Percentiles rank a stretch among this genome's conserved stretches.
These are phyloP conservation scores for Shiraia bambusicola DNA, from an alignment of 2,329 filamentous ascomycete genomes.

Conservation along the genomic window DNA sequence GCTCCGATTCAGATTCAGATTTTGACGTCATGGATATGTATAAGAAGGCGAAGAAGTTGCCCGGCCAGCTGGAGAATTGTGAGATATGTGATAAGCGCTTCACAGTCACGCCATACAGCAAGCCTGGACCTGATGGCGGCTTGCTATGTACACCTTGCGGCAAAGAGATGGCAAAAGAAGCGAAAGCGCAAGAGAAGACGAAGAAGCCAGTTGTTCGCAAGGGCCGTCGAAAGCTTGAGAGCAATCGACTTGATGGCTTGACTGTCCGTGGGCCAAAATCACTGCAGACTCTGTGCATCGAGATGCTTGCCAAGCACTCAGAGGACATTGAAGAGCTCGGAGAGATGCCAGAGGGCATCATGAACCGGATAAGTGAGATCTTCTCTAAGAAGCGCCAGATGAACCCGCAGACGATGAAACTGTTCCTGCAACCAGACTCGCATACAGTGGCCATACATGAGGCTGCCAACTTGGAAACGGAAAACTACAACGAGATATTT, in stretches of 20 bases:
- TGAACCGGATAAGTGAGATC: slow-evolving; percentile 63
- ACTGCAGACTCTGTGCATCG: slow-evolving; percentile 64
- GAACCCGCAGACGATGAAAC: slow-evolving; percentile 52
- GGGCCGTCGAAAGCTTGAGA: slow-evolving; percentile 75
- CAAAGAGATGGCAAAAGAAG: slow-evolving; percentile 68
- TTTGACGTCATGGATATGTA: slow-evolving; percentile 56
- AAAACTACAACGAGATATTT: slow-evolving; percentile 81
- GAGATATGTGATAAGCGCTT: slow-evolving; percentile 84
- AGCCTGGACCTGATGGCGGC: slow-evolving; percentile 77
- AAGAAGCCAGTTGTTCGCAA: slow-evolving; percentile 60
- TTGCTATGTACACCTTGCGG: slow-evolving; percentile 83
- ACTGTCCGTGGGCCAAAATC: slow-evolving; percentile 67
- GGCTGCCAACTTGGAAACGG: slow-evolving; percentile 64
- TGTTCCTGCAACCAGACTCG: slow-evolving; percentile 56
- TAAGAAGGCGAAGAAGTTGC: slow-evolving; percentile 61
- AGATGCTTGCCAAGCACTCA: slow-evolving; percentile 64
- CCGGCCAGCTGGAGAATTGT: slow-evolving; percentile 87
- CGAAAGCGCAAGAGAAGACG: slow-evolving; percentile 61
- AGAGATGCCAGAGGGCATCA: slow-evolving; percentile 59
- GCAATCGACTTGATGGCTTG: slow-evolving; percentile 78
- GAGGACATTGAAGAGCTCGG: slow-evolving; percentile 66
- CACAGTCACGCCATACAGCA: slow-evolving; percentile 87
- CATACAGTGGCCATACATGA: slow-evolving; percentile 62
- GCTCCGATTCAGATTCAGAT: slow-evolving; percentile 47
- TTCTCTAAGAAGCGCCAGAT: slow-evolving; percentile 64